Evolutionary conservation across 1,139 yeast genomes (phyloP), one percentile per base, ranked within the genome.

Genomic region (Pichia sp.): DNA sequence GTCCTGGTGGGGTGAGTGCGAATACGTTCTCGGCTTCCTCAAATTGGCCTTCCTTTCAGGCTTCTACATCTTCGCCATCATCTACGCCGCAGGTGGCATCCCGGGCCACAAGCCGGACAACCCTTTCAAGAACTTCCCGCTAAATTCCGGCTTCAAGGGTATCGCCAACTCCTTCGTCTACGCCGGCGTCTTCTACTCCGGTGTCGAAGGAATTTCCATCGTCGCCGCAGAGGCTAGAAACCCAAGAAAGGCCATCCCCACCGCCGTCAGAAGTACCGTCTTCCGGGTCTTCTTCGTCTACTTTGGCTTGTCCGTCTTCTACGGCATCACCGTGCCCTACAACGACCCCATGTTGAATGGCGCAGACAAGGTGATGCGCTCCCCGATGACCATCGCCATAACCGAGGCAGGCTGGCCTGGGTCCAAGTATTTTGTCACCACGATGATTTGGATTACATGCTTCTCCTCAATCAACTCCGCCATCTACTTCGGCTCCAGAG

Each of bases 161-260:
- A 83, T 86, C 48, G 91, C 86, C 14, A 77, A 74, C 54, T 84
- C 87, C 2, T 84, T 87, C 64, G 87, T 85, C 9, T 85, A 81
- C 69, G 85, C 89, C 50, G 81, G 82, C 65, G 83, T 81, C 4
- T 81, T 79, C 56, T 80, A 79, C 59, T 72, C 81, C 2, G 86
- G 87, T 49, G 77, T 81, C 17, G 87, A 82, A 64, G 77, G 82
- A 29, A 75, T 81, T 29, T 82, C 85, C 4, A 70, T 81, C 33
- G 74, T 82, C 47, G 84, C 85, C 0, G 76, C 81, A 20, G 87
- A 82, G 62, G 72, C 84, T 0, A 74, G 75, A 62, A 79, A 80
- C 58, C 85, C 85, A n/a, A 68, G 77, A 36, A 75, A 70, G 55
- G 83, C 85, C 17, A 74, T 82, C 24, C 86, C 86, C 7, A 72